A percentile compares a stretch with the other conserved stretches of the same genome.
These are phyloP conservation scores for Monilinia laxa DNA, from an alignment of 2,329 filamentous ascomycete genomes.

Conservation along the genomic window DNA sequence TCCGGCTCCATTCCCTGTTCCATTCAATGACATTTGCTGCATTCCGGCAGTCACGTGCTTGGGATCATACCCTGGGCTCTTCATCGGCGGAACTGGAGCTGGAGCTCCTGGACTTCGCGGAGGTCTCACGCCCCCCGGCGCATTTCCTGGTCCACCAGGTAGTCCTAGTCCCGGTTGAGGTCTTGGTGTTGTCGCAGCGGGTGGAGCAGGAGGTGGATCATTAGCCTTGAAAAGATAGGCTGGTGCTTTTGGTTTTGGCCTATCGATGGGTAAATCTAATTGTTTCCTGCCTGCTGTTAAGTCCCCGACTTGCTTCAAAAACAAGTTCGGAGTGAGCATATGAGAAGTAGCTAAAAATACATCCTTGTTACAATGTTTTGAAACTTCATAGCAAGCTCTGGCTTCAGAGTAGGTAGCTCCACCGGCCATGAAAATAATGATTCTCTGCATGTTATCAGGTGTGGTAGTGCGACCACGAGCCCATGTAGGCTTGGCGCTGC, in stretches of 20 bases:
- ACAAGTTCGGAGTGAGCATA: slow-evolving; percentile 84
- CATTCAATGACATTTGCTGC: slow-evolving; percentile 21
- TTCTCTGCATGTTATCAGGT: slow-evolving; percentile 80
- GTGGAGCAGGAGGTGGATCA: slow-evolving; percentile 50
- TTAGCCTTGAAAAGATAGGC: slow-evolving; percentile 81
- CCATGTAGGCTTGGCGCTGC: slow-evolving; percentile 93
- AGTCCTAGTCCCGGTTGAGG: slow-evolving; percentile 13
- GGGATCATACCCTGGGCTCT: slow-evolving; percentile 12
- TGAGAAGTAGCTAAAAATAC: slow-evolving; percentile 88
- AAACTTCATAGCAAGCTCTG: slow-evolving; percentile 84
- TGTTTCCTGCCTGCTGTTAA: slow-evolving; percentile 71
- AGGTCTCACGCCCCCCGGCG: slow-evolving; percentile 6
- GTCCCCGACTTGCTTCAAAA: slow-evolving; percentile 78
- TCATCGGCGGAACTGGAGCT: slow-evolving; percentile 9
- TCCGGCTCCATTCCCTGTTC: neutral
- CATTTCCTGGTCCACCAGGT: slow-evolving; percentile 7
- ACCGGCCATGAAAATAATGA: slow-evolving; percentile 93
- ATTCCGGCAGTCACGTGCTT: slow-evolving; percentile 9
- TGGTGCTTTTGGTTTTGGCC: slow-evolving; percentile 77
- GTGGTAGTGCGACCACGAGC: slow-evolving; percentile 74
- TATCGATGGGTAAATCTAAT: slow-evolving; percentile 78
- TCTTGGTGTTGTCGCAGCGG: slow-evolving; percentile 31
- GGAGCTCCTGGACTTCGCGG: slow-evolving; percentile 17
- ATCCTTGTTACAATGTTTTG: slow-evolving; percentile 70
- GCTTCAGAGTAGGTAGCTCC: slow-evolving; percentile 93